phyloP scores from a whole-genome alignment of 345 rosid species.

The Salix suchowensis region DNA sequence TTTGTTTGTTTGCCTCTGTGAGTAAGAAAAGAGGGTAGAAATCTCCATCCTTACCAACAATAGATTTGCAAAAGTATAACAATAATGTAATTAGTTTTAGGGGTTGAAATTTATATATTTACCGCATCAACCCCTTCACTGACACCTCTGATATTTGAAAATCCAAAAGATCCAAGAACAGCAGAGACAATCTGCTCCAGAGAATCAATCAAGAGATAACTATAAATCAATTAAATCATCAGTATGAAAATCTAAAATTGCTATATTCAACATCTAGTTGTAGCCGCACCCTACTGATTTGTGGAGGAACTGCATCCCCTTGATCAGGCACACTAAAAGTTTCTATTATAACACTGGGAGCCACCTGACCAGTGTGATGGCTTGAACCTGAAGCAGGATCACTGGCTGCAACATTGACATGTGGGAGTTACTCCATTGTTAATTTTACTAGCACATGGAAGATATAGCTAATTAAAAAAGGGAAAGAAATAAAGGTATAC shows the following conservation, averaged over 20 bases:
- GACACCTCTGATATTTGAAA: conserved; percentile 44
- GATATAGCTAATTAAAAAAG: background rate
- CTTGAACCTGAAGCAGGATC: conserved; percentile 40
- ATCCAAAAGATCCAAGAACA: conserved; percentile 69
- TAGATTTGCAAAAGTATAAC: background rate
- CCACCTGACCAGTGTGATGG: conserved; percentile 32
- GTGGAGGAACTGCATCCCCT: conserved; percentile 70
- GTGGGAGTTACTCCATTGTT: background rate
- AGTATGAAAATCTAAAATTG: background rate
- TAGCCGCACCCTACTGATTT: conserved; percentile 56
- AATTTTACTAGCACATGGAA: background rate
- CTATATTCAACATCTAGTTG: conserved; percentile 11
- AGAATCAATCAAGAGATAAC: background rate
- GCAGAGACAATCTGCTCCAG: conserved; percentile 63
- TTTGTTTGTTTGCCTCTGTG: background rate
- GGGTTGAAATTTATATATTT: conserved; percentile 17
- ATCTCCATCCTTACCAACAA: background rate
- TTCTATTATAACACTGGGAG: conserved; percentile 61
- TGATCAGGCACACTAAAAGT: conserved; percentile 61
- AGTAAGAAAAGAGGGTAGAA: background rate
- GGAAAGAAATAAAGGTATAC: background rate
- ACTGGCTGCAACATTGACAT: conserved; percentile 25
- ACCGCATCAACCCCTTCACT: conserved; percentile 43
- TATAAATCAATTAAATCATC: background rate
- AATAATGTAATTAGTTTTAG: background rate